Evolutionary conservation across 2,329 filamentous ascomycete genomes (phyloP).

Genomic region (Mollisiaceae sp.): DNA sequence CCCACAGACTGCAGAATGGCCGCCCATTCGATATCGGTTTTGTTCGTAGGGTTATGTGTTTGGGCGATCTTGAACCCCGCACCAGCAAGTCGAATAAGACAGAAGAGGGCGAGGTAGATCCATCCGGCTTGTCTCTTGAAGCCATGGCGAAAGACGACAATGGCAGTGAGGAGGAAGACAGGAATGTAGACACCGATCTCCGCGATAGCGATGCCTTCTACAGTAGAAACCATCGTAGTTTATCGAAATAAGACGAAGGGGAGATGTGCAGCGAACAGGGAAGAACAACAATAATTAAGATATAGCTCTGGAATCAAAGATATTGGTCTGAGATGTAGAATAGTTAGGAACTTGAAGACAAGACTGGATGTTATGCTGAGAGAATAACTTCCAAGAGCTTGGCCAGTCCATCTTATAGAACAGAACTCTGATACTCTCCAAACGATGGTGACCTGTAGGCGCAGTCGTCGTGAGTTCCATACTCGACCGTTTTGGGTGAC

Average conservation of each 20-base stretch:
- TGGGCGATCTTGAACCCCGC: conserved; percentile 41
- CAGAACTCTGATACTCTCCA: background rate
- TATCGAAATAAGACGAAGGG: background rate
- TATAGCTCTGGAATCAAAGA: background rate
- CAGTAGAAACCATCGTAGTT: conserved; percentile 26
- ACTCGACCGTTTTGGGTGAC: background rate
- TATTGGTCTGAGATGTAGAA: background rate
- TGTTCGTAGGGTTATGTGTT: conserved; percentile 33
- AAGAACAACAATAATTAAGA: background rate
- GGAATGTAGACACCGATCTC: conserved; percentile 39
- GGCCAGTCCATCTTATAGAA: conserved; percentile 1
- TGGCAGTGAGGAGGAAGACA: conserved; percentile 30
- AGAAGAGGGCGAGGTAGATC: conserved; percentile 45
- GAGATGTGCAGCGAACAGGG: background rate
- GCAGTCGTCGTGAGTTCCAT: background rate
- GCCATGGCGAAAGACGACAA: conserved; percentile 35
- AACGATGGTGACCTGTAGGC: background rate
- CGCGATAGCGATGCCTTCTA: conserved; percentile 36
- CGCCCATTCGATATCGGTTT: conserved; percentile 41
- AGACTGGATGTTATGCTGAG: background rate
- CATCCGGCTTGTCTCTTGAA: conserved; percentile 43
- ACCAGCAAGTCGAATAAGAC: conserved; percentile 40
- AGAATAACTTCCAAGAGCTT: background rate
- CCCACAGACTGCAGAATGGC: conserved; percentile 39
- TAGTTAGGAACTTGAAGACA: background rate